Base-by-base conservation (phyloP, 2,329 filamentous ascomycete genomes). In the Calonectria hawksworthii region DNA sequence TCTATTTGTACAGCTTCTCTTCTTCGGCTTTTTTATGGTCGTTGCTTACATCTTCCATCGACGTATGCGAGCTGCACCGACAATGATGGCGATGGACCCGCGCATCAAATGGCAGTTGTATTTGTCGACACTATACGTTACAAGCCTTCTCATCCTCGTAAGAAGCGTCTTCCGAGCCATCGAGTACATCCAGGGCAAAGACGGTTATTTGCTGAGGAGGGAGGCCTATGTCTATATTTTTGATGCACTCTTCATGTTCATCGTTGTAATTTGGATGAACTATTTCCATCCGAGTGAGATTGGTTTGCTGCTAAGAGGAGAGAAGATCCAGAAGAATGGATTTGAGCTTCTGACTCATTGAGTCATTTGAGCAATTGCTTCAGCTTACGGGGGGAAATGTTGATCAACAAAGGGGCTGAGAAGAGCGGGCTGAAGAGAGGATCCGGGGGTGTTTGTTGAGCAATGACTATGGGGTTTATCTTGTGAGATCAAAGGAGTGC, bases 211-310 rank as follows among this genome's bases (percentile, higher is more conserved):
- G 30, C 68, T 65, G 63, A 68, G 34, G 8, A 50, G 51, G 18
- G 72, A 74, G 38, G 72, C 63, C 3, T 74, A 59, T 23, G 16
- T 72, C 26, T 74, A 74, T 26, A 64, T 74, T n/a, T 72, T 56
- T 11, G 72, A 74, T 30, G 63, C 72, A n/a, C 18, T 71, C 4
- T 26, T 72, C 16, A 74, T 74, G 72, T 44, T 65, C 16, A 56
- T 34, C 2, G 72, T 68, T 36, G 34, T 64, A 26, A 52, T 47
- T n/a, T 44, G 44, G 30, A 41, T 76, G 14, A n/a, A 34, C 14
- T 63, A 63, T 52, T 26, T 73, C 32, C 70, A 73, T 21, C 71
- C 65, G 13, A 50, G 65, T 11, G 54, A 65, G 34, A 51, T 51
- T 51, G 50, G 50, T 28, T 13, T 51, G 8, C 8, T 51, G 23